These are phyloP conservation scores for Rhizopogon vinicolor DNA, from an alignment of 768 basidiomycete genomes.

Conservation along the genomic window DNA sequence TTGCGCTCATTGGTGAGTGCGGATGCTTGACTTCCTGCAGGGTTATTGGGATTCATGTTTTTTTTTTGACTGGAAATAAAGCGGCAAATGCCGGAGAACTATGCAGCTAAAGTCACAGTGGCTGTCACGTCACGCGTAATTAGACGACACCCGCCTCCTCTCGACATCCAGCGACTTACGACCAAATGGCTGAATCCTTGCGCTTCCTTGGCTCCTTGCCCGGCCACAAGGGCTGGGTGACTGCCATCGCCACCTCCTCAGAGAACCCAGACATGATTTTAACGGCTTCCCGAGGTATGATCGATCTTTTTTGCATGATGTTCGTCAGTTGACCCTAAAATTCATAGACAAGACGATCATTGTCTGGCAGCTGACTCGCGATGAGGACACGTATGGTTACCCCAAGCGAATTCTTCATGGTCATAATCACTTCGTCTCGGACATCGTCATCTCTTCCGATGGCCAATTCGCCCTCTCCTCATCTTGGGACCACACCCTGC, in stretches of 20 bases:
- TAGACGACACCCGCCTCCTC: constrained; percentile 17
- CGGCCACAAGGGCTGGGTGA: constrained; percentile 97
- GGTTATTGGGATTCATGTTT: too few species aligned
- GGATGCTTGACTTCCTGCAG: too few species aligned
- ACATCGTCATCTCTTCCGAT: constrained; percentile 98
- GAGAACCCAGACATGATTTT: constrained; percentile 99
- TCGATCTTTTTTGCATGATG: constrained; percentile 3
- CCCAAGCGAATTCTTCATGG: constrained; percentile 97
- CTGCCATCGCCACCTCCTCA: constrained; percentile 95
- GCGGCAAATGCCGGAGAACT: constrained; percentile 40
- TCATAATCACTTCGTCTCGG: constrained; percentile 99
- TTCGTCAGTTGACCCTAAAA: constrained; percentile 22
- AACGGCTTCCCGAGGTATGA: constrained; percentile 92
- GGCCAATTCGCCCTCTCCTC: constrained; percentile 99
- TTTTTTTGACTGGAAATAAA: not conserved
- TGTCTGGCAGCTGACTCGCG: constrained; percentile 97
- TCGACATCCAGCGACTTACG: constrained; percentile 19
- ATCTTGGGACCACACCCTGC: constrained; percentile 99
- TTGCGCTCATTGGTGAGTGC: too few species aligned
- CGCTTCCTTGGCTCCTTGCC: constrained; percentile 88
- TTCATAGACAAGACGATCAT: constrained; percentile 96
- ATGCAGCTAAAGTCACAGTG: constrained; percentile 60
- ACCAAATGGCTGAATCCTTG: constrained; percentile 75
- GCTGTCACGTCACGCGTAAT: constrained; percentile 47
- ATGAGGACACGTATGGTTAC: constrained; percentile 87